These are phyloP conservation scores for Delonix regia DNA, from an alignment of 306 rosid genomes.

Conservation along the genomic window DNA sequence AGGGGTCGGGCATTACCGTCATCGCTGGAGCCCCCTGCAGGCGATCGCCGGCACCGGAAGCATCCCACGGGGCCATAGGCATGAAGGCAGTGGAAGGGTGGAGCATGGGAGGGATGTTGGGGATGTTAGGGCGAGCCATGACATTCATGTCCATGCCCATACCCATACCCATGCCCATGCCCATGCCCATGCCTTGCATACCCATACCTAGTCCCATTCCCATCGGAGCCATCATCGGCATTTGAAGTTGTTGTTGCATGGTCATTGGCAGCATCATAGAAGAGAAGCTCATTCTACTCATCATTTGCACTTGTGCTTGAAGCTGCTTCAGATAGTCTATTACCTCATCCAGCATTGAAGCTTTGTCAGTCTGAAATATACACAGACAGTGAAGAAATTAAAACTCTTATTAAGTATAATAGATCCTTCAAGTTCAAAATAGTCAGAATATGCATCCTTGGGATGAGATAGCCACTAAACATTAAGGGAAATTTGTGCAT, in stretches of 20 bases:
- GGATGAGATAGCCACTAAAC: too few species aligned
- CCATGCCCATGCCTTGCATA: constrained; percentile 59
- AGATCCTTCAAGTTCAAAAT: too few species aligned
- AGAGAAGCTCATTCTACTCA: constrained; percentile 73
- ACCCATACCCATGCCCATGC: constrained; percentile 68
- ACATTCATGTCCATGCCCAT: constrained; percentile 67
- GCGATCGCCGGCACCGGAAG: constrained; percentile 33
- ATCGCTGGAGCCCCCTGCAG: constrained; percentile 45
- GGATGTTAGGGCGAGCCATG: constrained; percentile 49
- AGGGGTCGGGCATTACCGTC: constrained; percentile 51
- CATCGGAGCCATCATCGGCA: constrained; percentile 81
- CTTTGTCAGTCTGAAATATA: constrained; percentile 74
- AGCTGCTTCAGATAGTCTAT: constrained; percentile 84
- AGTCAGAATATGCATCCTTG: too few species aligned
- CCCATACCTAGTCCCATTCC: constrained; percentile 73
- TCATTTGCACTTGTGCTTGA: constrained; percentile 89
- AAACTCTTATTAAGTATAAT: neutral
- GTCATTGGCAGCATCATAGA: constrained; percentile 76
- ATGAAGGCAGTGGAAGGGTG: constrained; percentile 69
- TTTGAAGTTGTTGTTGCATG: constrained; percentile 83
- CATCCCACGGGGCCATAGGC: constrained; percentile 78
- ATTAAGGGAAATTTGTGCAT: too few species aligned
- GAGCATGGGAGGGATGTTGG: constrained; percentile 62
- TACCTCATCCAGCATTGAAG: constrained; percentile 97
- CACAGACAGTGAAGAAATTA: neutral